Evolutionary conservation across 495 filamentous ascomycete genomes (phyloP).

Genomic region (Neurospora intermedia): DNA sequence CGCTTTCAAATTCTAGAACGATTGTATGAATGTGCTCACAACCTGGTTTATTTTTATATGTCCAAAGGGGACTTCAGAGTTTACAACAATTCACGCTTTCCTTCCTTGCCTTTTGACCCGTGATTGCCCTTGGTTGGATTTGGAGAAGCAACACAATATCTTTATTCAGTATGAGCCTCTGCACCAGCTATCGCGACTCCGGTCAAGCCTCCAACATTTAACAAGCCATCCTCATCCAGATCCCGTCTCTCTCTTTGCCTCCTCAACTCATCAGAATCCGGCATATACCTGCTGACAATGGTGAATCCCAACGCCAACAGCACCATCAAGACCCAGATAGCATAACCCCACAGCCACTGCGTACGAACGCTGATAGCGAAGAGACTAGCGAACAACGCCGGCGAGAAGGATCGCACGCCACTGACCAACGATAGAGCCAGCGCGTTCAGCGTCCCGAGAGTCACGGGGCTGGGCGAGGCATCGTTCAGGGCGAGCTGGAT

Average conservation of each 20-base stretch:
- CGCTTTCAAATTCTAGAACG: background rate
- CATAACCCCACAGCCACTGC: constrained; percentile 47
- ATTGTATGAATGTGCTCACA: background rate
- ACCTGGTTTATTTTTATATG: background rate
- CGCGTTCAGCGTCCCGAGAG: constrained; percentile 55
- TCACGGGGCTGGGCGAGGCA: constrained; percentile 45
- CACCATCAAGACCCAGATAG: constrained; percentile 54
- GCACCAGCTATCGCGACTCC: background rate
- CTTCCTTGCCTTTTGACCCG: background rate
- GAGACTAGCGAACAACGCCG: constrained; percentile 48
- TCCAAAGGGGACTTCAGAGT: background rate
- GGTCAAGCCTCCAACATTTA: background rate
- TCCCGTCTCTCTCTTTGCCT: constrained; percentile 8
- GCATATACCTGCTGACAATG: constrained; percentile 36
- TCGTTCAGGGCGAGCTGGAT: constrained; percentile 61
- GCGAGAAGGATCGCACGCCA: constrained; percentile 45
- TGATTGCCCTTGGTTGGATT: background rate
- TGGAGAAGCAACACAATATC: background rate
- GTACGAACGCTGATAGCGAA: constrained; percentile 49
- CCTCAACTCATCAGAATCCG: constrained; percentile 36
- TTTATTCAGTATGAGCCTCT: background rate
- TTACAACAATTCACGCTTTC: background rate
- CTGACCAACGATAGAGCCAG: constrained; percentile 46
- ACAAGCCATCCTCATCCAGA: background rate
- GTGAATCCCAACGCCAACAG: constrained; percentile 35